Evolutionary conservation across 352 stramenopile species (phyloP).

Genomic region (Pythium apleroticum): DNA sequence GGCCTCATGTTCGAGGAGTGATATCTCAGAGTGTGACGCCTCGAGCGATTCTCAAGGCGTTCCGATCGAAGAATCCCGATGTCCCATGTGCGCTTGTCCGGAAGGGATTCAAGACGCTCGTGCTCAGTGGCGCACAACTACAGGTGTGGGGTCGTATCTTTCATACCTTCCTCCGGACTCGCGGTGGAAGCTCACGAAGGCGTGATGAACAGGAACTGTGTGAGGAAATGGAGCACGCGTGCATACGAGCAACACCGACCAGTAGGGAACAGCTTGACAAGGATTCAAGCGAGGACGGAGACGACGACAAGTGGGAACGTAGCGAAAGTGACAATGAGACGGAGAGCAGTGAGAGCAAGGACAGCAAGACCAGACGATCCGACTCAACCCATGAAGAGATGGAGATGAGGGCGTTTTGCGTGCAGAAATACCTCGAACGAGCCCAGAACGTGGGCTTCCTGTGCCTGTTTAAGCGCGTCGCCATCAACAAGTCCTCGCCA

Average conservation of each 20-base stretch:
- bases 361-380: neutral
- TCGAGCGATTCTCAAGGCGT: slow-evolving; percentile 36
- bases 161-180: neutral
- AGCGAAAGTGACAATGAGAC: neutral
- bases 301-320: neutral
- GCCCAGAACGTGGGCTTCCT: slow-evolving; percentile 40
- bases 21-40: slow-evolving; percentile 42
- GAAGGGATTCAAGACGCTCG: slow-evolving; percentile 30
- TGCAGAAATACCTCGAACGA: slow-evolving; percentile 39
- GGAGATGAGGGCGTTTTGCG: slow-evolving; percentile 31
- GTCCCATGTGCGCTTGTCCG: slow-evolving; percentile 30
- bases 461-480: slow-evolving; percentile 35
- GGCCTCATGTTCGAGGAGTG: no score
- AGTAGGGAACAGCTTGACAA: neutral
- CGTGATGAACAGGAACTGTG: slow-evolving; percentile 36
- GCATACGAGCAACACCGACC: neutral
- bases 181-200: neutral
- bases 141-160: slow-evolving; percentile 25
- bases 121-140: slow-evolving; percentile 35
- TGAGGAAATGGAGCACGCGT: slow-evolving; percentile 38
- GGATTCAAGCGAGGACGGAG: neutral
- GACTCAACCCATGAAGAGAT: neutral
- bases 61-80: neutral
- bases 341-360: neutral
- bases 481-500: neutral